phyloP scores from a whole-genome alignment of 768 basidiomycete species.

The Pleurotus eryngii region DNA sequence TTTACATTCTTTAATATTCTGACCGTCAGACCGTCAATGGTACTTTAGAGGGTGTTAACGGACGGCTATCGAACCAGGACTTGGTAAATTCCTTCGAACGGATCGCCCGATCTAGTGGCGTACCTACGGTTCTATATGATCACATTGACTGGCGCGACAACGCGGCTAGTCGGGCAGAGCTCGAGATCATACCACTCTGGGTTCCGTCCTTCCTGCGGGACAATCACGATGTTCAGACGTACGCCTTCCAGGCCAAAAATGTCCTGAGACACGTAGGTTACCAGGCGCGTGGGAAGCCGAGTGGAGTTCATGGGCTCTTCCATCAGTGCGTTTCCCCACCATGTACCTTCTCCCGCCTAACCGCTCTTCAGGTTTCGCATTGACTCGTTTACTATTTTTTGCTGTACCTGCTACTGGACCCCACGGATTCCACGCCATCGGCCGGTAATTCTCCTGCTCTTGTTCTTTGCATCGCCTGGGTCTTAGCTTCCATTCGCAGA shows the following conservation, averaged over 20 bases:
- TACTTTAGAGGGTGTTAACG: constrained; percentile 85
- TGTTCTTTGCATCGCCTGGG: background rate
- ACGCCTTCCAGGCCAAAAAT: constrained; percentile 60
- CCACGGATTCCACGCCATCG: constrained; percentile 92
- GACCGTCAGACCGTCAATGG: background rate
- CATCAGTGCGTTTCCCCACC: constrained; percentile 55
- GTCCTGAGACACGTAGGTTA: constrained; percentile 68
- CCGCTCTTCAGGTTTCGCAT: constrained; percentile 74
- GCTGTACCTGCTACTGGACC: constrained; percentile 86
- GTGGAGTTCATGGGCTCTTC: constrained; percentile 87
- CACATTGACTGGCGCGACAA: constrained; percentile 53
- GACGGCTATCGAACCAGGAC: constrained; percentile 94
- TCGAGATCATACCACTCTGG: constrained; percentile 37
- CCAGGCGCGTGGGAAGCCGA: constrained; percentile 75
- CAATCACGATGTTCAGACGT: constrained; percentile 42
- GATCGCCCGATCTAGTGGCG: constrained; percentile 70
- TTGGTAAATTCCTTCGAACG: constrained; percentile 77
- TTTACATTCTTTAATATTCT: background rate
- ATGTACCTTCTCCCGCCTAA: background rate
- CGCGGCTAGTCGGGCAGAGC: constrained; percentile 22
- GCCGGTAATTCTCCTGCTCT: constrained; percentile 52
- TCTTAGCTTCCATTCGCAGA: constrained; percentile 34
- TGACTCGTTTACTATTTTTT: constrained; percentile 91
- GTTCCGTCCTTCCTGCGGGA: constrained; percentile 42
- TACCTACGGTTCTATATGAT: constrained; percentile 81